Evolutionary conservation across 1,284 basidiomycete genomes (phyloP), one percentile per base, ranked within the genome.

Genomic region (Fomitiporia mediterranea): DNA sequence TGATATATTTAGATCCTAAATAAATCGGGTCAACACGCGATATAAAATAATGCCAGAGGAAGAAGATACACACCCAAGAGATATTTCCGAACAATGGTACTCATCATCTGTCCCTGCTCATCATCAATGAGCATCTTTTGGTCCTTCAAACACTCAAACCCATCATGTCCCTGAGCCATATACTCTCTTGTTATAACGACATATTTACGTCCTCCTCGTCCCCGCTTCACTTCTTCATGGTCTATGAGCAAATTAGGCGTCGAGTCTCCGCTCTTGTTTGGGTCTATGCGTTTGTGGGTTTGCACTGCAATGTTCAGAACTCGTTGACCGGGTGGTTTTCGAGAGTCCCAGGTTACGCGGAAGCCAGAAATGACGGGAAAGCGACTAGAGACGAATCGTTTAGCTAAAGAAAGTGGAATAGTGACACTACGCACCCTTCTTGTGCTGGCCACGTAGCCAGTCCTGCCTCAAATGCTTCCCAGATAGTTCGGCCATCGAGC

Each of bases 361-460:
- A 96, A 79, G n/a, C 94, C 94, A 13, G 91, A 86, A 28, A 96
- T 75, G 21, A 94, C 79, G 0, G 94, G 94, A 69, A 97, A 97
- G 2, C 94, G 89, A 11, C 92, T 92, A 61, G 0, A 51, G 28
- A 8, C 40, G n/a, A 57, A 60, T 25, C 11, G 1, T 5, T 25
- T 23, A 34, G 27, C 34, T 19, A 40, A 51, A 34, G 23, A 32
- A 38, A 46, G 27, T 21, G 25, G 47, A 44, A 28, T 40, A 64
- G 15, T 23, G 32, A 9, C 30, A 27, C 28, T 38, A 15, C 51
- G 9, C 59, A 84, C 90, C 92, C 94, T 77, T 96, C 94, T 70
- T 95, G 93, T 17, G 90, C 86, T 3, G 94, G 94, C 81, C 90
- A 96, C 53, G 82, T 88, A 53, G 74, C 77, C 11, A 97, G 73